A percentile compares a stretch with the other conserved stretches of the same genome.
These are phyloP conservation scores for Chytridiales sp. DNA, from an alignment of 371 early-diverging fungal genomes.

Conservation along the genomic window DNA sequence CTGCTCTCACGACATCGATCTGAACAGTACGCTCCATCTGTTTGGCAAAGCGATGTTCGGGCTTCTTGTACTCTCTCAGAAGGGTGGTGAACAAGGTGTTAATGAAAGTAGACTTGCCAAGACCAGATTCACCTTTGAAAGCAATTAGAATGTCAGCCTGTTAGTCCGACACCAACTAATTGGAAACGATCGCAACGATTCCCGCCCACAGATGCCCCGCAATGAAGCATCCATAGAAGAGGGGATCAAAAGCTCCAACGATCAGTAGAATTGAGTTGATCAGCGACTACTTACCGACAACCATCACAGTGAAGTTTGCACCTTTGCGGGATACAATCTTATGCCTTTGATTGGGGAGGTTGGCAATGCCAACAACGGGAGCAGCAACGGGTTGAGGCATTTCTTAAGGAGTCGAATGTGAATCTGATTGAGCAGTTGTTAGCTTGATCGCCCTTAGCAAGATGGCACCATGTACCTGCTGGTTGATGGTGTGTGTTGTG, in stretches of 20 bases:
- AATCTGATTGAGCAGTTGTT: not conserved
- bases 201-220: no score
- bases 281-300: conserved; percentile 74
- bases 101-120: conserved; percentile 88
- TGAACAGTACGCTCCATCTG: conserved; percentile 88
- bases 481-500: no score
- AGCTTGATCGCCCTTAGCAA: no score
- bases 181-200: no score
- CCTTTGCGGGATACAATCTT: conserved; percentile 94
- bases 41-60: conserved; percentile 64
- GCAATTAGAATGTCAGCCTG: not conserved
- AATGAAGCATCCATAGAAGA: no score
- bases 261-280: no score
- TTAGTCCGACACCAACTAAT: not conserved
- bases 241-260: no score
- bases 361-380: conserved; percentile 87
- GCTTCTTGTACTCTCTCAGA: conserved; percentile 84
- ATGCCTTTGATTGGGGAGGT: conserved; percentile 97
- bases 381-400: conserved; percentile 8
- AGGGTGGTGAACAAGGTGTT: conserved; percentile 85
- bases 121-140: conserved; percentile 67
- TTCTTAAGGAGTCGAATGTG: conserved; percentile 8
- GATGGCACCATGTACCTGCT: no score
- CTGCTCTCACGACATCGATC: conserved; percentile 91
- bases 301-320: conserved; percentile 94